These are phyloP conservation scores for Trichoderma sp. DNA, from an alignment of 2,329 filamentous ascomycete species.

Conservation along the genomic window DNA sequence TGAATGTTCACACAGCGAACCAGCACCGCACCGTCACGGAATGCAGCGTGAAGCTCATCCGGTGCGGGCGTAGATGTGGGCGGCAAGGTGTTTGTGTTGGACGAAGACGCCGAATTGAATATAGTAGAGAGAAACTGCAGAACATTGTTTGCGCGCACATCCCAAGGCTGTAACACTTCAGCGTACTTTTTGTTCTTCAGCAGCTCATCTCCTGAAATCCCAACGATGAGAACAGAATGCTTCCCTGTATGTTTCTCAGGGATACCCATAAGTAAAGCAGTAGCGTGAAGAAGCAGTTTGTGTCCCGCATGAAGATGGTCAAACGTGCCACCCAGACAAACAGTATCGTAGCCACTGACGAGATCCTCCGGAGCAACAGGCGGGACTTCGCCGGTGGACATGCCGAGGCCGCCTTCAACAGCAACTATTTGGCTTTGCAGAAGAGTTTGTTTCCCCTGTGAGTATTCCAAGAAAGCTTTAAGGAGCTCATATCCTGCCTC, in stretches of 20 bases:
- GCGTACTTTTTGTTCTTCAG: constrained; percentile 86
- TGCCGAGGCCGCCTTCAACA: constrained; percentile 51
- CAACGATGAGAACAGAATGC: constrained; percentile 67
- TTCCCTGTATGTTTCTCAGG: constrained; percentile 37
- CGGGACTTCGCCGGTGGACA: constrained; percentile 28
- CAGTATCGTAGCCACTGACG: constrained; percentile 35
- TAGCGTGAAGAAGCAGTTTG: constrained; percentile 92
- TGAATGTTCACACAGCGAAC: constrained; percentile 82
- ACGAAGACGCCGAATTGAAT: constrained; percentile 42
- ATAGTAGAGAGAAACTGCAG: constrained; percentile 71
- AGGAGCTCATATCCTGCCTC: constrained; percentile 62
- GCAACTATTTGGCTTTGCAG: constrained; percentile 49
- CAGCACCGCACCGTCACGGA: constrained; percentile 58
- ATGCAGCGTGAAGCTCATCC: constrained; percentile 43
- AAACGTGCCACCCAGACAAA: constrained; percentile 90
- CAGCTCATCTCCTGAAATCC: constrained; percentile 84
- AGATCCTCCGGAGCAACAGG: neutral
- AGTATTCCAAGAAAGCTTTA: constrained; percentile 45
- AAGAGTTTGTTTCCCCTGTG: constrained; percentile 47
- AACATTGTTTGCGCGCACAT: constrained; percentile 64
- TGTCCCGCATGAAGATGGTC: constrained; percentile 94
- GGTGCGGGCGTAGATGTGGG: constrained; percentile 14
- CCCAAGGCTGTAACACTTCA: constrained; percentile 78
- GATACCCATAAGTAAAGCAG: constrained; percentile 65
- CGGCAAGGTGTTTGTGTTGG: constrained; percentile 15